A percentile compares a stretch with the other conserved stretches of the same genome.
These are phyloP conservation scores for Arachis monticola DNA, from an alignment of 331 rosid species.

Conservation along the genomic window DNA sequence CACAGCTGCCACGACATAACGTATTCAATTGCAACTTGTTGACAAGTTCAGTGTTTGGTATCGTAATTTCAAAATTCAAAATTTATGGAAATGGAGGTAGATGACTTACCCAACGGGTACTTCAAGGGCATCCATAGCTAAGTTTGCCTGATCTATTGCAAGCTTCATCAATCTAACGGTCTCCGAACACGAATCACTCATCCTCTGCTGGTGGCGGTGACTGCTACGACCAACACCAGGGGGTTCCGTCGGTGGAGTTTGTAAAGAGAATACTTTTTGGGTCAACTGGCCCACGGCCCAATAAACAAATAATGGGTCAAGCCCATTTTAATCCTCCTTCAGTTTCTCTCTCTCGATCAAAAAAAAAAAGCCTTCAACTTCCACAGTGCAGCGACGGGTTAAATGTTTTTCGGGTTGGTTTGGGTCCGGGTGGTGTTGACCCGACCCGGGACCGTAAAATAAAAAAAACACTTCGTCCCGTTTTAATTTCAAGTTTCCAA, in stretches of 20 bases:
- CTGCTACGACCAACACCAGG: not conserved
- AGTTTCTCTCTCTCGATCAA: not conserved
- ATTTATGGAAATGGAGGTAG: constrained; percentile 14
- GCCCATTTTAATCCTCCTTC: too few species aligned
- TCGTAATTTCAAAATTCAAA: not conserved
- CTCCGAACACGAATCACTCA: constrained; percentile 39
- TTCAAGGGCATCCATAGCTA: constrained; percentile 76
- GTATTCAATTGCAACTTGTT: constrained; percentile 6
- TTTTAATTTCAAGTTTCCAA: too few species aligned
- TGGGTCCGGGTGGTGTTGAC: too few species aligned
- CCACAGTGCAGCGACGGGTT: too few species aligned
- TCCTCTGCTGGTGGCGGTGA: not conserved
- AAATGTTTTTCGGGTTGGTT: constrained; percentile 67
- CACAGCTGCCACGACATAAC: constrained; percentile 61
- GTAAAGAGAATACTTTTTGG: too few species aligned
- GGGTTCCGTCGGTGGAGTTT: not conserved
- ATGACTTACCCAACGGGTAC: constrained; percentile 88
- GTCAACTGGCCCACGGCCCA: too few species aligned
- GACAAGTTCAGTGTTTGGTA: not conserved
- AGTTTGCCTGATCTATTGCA: constrained; percentile 77
- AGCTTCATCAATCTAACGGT: constrained; percentile 64
- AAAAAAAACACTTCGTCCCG: too few species aligned
- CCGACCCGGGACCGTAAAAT: too few species aligned
- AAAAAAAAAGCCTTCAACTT: not conserved
- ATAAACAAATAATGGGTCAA: too few species aligned